phyloP scores from a whole-genome alignment of 78 protist genomes.

The Emiliania huxleyi region DNA sequence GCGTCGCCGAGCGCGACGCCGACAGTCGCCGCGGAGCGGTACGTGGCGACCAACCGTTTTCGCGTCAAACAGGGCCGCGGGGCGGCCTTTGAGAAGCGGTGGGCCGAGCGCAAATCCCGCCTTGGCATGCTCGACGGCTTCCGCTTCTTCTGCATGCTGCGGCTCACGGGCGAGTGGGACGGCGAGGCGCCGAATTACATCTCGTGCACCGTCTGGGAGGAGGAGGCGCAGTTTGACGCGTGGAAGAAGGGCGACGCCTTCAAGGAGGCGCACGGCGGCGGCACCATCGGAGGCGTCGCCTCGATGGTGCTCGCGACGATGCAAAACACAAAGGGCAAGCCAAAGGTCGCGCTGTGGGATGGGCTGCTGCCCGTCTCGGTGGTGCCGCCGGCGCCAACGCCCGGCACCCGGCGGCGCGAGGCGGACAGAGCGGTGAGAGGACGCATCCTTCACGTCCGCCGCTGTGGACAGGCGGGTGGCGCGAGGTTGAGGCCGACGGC shows the following conservation, averaged over 20 bases:
- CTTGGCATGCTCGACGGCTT: background rate
- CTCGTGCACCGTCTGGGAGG: background rate
- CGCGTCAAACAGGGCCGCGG: background rate
- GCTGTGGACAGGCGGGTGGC: too few species aligned
- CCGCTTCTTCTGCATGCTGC: background rate
- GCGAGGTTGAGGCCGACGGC: conserved; percentile 1
- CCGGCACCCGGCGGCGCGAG: too few species aligned
- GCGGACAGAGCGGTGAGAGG: too few species aligned
- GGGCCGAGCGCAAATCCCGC: conserved; percentile 1
- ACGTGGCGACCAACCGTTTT: background rate
- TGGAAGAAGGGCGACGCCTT: conserved; percentile 5
- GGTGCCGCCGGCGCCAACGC: background rate
- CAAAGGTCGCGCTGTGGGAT: background rate
- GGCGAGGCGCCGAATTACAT: background rate
- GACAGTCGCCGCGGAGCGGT: background rate
- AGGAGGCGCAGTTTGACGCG: background rate
- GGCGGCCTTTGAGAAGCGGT: background rate
- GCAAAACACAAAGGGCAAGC: background rate
- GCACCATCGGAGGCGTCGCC: background rate
- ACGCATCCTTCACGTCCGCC: too few species aligned
- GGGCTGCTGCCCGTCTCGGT: background rate
- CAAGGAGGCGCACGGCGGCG: conserved; percentile 30
- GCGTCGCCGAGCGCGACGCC: too few species aligned
- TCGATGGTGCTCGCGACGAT: background rate
- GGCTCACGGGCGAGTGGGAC: background rate